Conservation (phyloP, 768 basidiomycete genomes). For the Amanita fuliginea region DNA sequence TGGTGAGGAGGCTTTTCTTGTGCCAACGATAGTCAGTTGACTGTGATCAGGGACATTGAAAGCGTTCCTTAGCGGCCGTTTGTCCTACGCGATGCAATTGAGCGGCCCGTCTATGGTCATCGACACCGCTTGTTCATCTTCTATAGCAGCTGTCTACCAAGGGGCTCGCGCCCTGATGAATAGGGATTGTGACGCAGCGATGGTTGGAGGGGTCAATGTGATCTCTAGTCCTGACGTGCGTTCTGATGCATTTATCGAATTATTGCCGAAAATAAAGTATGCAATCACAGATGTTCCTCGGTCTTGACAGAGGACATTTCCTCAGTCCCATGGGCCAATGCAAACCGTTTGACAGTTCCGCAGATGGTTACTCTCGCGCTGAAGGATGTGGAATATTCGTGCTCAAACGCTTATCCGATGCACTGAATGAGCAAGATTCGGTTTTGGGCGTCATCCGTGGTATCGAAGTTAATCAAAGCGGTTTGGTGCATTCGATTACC, state of each 20-base stretch:
- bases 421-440: constrained; percentile 52
- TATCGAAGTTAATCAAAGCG: constrained; percentile 64
- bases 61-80: constrained; percentile 60
- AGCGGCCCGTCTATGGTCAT: constrained; percentile 63
- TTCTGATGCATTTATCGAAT: constrained; percentile 5
- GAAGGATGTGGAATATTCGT: constrained; percentile 68
- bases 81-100: constrained; percentile 58
- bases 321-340: constrained; percentile 57
- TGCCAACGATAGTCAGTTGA: background rate
- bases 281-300: constrained; percentile 48
- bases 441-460: constrained; percentile 62
- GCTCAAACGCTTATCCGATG: constrained; percentile 59
- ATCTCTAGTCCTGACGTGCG: constrained; percentile 64
- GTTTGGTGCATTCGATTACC: constrained; percentile 56
- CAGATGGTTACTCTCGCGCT: constrained; percentile 62
- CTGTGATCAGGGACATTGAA: constrained; percentile 42
- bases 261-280: background rate
- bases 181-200: constrained; percentile 53
- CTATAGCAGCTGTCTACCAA: constrained; percentile 55
- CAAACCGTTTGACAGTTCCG: constrained; percentile 59
- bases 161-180: constrained; percentile 55
- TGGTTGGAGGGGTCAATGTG: constrained; percentile 69
- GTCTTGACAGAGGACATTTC: constrained; percentile 60
- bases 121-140: constrained; percentile 71
- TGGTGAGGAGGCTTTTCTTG: constrained; percentile 24